Conservation (phyloP, 805 yeast genomes). For the Wickerhamomyces alni region DNA sequence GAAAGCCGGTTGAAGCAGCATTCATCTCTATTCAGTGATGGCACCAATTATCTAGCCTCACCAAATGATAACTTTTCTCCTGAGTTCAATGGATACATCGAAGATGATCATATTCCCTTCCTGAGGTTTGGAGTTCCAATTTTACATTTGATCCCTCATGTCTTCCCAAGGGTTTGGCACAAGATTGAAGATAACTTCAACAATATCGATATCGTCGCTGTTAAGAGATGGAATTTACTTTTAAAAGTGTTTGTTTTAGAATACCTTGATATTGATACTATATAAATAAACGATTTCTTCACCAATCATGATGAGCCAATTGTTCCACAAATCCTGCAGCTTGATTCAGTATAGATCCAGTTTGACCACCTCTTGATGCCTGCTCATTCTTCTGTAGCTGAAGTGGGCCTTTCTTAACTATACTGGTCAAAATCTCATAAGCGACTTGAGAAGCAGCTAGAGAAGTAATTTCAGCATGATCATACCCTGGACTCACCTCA, state of each 20-base stretch:
- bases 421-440: constrained; percentile 63
- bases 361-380: not conserved
- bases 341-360: not conserved
- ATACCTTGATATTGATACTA: constrained; percentile 17
- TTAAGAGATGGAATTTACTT: constrained; percentile 41
- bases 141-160: constrained; percentile 46
- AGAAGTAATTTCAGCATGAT: constrained; percentile 59
- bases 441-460: constrained; percentile 69
- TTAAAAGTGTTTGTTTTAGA: constrained; percentile 33
- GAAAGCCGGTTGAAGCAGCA: constrained; percentile 24
- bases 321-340: not conserved
- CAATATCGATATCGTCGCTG: constrained; percentile 31
- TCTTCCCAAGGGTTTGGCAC: constrained; percentile 51
- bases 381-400: not conserved
- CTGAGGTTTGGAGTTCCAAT: constrained; percentile 38
- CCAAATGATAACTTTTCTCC: constrained; percentile 12
- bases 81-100: constrained; percentile 20
- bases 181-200: constrained; percentile 40
- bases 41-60: constrained; percentile 8
- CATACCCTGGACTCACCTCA: constrained; percentile 65
- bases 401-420: constrained; percentile 56
- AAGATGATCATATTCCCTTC: constrained; percentile 54
- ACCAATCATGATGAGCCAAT: not conserved
- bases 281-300: not conserved
- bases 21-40: constrained; percentile 3